Percentiles rank a stretch among this genome's conserved stretches.
Conservation (phyloP, 805 yeast species). For the Lipomyces lipofer region DNA sequence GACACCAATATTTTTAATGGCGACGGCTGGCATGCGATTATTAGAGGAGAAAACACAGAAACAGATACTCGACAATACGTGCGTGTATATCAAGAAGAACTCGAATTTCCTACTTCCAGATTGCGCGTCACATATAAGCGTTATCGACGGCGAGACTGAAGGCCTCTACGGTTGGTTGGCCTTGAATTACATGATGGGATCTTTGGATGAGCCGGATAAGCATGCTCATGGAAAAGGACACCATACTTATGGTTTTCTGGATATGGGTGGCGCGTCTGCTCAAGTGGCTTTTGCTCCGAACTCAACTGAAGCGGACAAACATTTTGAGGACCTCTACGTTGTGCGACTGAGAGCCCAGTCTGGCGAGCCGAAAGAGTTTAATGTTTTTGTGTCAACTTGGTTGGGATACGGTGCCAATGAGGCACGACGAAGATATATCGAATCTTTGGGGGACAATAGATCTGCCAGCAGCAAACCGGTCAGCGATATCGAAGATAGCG, state of each 20-base stretch:
- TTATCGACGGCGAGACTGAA: conserved; percentile 92
- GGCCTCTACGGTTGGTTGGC: conserved; percentile 97
- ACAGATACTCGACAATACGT: conserved; percentile 59
- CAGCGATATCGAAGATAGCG: conserved; percentile 24
- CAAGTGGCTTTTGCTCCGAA: conserved; percentile 92
- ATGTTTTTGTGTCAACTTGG: conserved; percentile 94
- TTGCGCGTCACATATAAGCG: conserved; percentile 73
- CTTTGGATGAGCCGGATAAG: conserved; percentile 47
- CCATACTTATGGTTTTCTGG: conserved; percentile 88
- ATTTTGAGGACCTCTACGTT: conserved; percentile 69
- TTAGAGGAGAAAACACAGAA: conserved; percentile 56
- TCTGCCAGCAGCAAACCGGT: neutral
- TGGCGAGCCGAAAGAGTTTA: conserved; percentile 75
- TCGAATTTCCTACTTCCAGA: conserved; percentile 56
- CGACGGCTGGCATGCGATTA: conserved; percentile 96
- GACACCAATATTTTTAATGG: conserved; percentile 87
- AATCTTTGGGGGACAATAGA: conserved; percentile 19
- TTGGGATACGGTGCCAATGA: conserved; percentile 96
- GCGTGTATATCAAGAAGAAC: conserved; percentile 54
- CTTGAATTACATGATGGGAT: conserved; percentile 76
- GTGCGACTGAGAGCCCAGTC: conserved; percentile 65
- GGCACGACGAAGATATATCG: conserved; percentile 73
- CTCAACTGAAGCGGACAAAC: conserved; percentile 57
- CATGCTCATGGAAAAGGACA: conserved; percentile 41
- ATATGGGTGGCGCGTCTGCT: conserved; percentile 99